phyloP scores from a whole-genome alignment of 2,329 filamentous ascomycete species.

The Fusarium udum region DNA sequence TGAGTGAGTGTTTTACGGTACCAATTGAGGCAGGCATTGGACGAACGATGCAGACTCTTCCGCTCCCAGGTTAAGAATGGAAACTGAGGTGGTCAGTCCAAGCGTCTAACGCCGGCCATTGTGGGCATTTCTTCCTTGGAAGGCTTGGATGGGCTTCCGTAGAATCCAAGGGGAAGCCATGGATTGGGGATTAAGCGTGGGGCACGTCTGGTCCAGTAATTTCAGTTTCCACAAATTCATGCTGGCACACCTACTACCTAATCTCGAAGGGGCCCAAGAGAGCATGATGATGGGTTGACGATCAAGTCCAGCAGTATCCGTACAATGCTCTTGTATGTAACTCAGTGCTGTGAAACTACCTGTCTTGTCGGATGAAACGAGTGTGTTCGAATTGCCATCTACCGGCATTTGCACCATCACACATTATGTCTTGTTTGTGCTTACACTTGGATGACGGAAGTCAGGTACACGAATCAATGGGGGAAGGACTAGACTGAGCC shows the following conservation, averaged over 20 bases:
- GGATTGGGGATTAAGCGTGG: conserved; percentile 39
- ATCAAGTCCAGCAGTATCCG: neutral
- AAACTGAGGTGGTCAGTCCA: conserved; percentile 4
- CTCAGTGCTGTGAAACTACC: neutral
- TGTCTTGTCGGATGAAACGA: neutral
- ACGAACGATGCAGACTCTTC: neutral
- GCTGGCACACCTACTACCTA: neutral
- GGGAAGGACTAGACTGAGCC: neutral
- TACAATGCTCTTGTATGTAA: conserved; percentile 2
- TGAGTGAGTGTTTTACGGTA: neutral
- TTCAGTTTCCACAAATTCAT: conserved; percentile 24
- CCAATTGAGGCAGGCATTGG: neutral
- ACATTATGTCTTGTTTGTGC: neutral
- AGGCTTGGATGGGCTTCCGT: conserved; percentile 20
- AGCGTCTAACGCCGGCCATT: conserved; percentile 10
- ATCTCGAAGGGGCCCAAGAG: conserved; percentile 17
- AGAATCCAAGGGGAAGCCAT: conserved; percentile 25
- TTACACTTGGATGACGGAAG: neutral
- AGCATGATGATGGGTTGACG: conserved; percentile 10
- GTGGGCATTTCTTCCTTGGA: conserved; percentile 25
- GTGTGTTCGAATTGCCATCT: neutral
- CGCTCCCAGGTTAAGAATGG: neutral
- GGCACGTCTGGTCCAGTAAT: conserved; percentile 40
- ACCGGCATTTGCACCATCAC: neutral
- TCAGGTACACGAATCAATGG: conserved; percentile 2